Base-by-base conservation (phyloP, 177 flowering plant species). In the Vitis hybrid region DNA sequence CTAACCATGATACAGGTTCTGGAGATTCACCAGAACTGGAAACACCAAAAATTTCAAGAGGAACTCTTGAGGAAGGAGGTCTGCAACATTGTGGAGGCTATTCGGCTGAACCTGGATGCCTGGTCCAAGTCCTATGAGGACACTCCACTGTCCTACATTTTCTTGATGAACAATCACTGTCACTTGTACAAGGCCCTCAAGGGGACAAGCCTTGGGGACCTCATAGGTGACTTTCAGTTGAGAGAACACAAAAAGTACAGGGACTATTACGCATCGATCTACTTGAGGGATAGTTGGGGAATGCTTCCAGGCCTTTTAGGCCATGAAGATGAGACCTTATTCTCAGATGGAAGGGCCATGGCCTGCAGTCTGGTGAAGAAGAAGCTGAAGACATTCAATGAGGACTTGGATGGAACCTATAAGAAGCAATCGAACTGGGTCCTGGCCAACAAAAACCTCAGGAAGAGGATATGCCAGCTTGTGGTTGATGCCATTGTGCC, bases 111-210 rank as follows among this genome's bases (percentile, higher is more conserved):
- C 71, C 56, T 96, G 72, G 97, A 93, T 59, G 70, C 82, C 13
- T 96, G 99, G 99, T 78, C 89, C 3, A 91, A 87, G 80, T 68
- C 76, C 26, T 87, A 88, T 70, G 75, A 82, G 18, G 94, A 91
- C 64, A 17, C 64, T n/a, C 56, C 76, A 9, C 80, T 90, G 10
- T 88, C 97, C 13, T 72, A 73, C 79, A 52, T 93, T 17, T 96
- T 93, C 82, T 71, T 91, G 90, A 96, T 91, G 93, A 96, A 93
- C 75, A 88, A 84, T 69, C 94, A 91, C 67, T 83, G 87, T 81
- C 90, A 91, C 74, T 81, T 96, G 21, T 78, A 74, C 85, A 87
- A 77, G 45, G 45, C 45, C 50, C 67, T 87, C 40, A 85, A 82
- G 60, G 91, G 91, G 56, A 91, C 94, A 26, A 81, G 86, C 77